A percentile compares a stretch with the other conserved stretches of the same genome.
Conservation (phyloP, 2,329 filamentous ascomycete species). For the Diplodia scrobiculata region DNA sequence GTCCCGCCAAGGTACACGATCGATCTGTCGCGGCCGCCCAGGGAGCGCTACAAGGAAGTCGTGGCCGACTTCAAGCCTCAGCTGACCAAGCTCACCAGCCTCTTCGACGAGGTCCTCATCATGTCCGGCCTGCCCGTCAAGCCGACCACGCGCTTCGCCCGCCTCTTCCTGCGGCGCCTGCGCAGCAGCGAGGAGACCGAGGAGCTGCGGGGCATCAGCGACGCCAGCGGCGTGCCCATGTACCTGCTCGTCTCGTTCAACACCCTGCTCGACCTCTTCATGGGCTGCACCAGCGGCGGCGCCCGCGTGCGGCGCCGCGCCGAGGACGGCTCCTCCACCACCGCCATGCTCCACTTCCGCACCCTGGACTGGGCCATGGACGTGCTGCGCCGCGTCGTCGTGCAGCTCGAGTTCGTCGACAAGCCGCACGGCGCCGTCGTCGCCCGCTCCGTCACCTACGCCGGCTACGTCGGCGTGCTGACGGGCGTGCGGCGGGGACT, state of each 20-base stretch:
- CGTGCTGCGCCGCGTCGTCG: conserved; percentile 46
- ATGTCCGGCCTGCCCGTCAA: conserved; percentile 31
- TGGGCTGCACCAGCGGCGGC: conserved; percentile 66
- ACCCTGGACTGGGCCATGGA: conserved; percentile 56
- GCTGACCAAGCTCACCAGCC: conserved; percentile 48
- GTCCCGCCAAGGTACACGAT: conserved; percentile 52
- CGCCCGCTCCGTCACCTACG: conserved; percentile 55
- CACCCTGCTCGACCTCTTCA: conserved; percentile 62
- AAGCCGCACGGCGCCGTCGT: conserved; percentile 44
- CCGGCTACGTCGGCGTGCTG: conserved; percentile 55
- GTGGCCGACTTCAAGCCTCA: conserved; percentile 50
- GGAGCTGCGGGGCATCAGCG: conserved; percentile 62
- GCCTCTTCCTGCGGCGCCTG: conserved; percentile 54
- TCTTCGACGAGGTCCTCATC: conserved; percentile 57
- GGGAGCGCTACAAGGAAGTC: conserved; percentile 55
- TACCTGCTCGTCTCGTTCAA: conserved; percentile 65
- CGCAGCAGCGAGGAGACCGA: conserved; percentile 60
- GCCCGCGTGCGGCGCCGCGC: conserved; percentile 37
- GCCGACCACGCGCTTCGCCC: conserved; percentile 44
- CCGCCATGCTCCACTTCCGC: conserved; percentile 57
- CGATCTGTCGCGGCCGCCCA: conserved; percentile 58
- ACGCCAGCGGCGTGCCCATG: conserved; percentile 55
- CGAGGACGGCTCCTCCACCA: neutral
- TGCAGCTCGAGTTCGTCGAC: conserved; percentile 47
- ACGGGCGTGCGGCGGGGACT: conserved; percentile 54